Evolutionary conservation across 75 land plant species (phyloP).

Genomic region (Sequoia sempervirens): DNA sequence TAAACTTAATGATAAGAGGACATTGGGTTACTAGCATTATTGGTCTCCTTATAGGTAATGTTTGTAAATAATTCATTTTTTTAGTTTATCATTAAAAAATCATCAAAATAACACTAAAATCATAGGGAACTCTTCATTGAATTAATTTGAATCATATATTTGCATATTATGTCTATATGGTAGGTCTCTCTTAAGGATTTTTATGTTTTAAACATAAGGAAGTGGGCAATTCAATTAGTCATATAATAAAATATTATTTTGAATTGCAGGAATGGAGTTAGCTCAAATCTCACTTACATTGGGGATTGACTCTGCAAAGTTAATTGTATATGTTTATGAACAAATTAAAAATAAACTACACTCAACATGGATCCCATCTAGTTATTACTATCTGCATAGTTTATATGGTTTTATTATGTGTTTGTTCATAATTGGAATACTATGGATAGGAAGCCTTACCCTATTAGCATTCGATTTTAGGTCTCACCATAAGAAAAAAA

Average conservation of each 20-base stretch:
- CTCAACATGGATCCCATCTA: background rate
- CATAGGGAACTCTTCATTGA: too few species aligned
- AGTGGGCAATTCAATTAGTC: too few species aligned
- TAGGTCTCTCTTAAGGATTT: too few species aligned
- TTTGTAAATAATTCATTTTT: slow-evolving; percentile 73
- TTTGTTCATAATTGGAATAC: slow-evolving; percentile 7
- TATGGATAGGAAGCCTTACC: too few species aligned
- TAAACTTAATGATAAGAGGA: too few species aligned
- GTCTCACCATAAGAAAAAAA: too few species aligned
- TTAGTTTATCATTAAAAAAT: slow-evolving; percentile 26
- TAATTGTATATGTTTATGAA: background rate
- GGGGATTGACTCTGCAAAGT: slow-evolving; percentile 31
- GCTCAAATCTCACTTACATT: slow-evolving; percentile 22
- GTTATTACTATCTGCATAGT: slow-evolving; percentile 12
- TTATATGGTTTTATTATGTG: slow-evolving; percentile 26
- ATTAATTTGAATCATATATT: too few species aligned
- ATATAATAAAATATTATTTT: too few species aligned
- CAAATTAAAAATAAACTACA: background rate
- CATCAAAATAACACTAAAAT: background rate
- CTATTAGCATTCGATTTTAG: too few species aligned
- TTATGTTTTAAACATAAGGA: too few species aligned
- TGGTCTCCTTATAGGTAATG: slow-evolving; percentile 13
- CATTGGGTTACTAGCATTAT: too few species aligned
- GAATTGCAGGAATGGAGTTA: background rate
- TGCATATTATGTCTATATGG: too few species aligned